Base-by-base conservation (phyloP, 768 basidiomycete genomes). In the Mycena polygramma region DNA sequence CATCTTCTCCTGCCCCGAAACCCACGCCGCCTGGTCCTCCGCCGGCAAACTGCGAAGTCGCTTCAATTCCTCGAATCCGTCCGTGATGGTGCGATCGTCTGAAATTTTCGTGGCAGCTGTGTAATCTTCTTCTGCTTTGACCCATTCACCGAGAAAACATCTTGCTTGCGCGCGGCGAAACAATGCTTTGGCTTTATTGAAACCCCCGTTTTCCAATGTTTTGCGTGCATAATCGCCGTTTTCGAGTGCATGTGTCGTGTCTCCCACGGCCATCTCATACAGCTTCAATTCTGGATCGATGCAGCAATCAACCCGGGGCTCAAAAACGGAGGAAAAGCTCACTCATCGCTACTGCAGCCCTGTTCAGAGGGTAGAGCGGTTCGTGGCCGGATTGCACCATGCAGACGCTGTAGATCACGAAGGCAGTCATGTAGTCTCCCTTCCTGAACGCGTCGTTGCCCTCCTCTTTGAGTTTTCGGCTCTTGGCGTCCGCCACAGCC, bases 341-440 rank as follows among this genome's bases (percentile, higher is more conserved):
- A 69, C 68, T 73, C 58, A 73, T 37, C 35, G 63, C 63, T 4
- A 65, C 68, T 24, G 68, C 72, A 20, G 72, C 63, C 26, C 72
- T 59, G 63, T 73, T 73, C 59, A 69, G 36, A 11, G 49, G 24
- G 43, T 73, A 69, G 24, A 69, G 39, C 37, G 72, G 68, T 58
- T 73, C 72, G 15, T 62, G 59, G 20, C 13, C 37, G 11, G 63
- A 73, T 1, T 57, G n/a, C 4, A 6, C 2, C 54, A 55, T 55
- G 59, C 68, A 69, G 2, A 45, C 59, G 24, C 57, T 69, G 62
- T 73, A 73, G 26, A 73, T 26, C 6, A 63, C 30, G 45, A 55
- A 69, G 19, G 72, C 72, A 22, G 30, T 55, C 64, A 69, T 69
- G 68, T 41, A 69, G 39, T 73, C 68, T 37, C 68, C 72, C 26